Conservation (phyloP, 441 rosid species). For the Codiaeum variegatum region DNA sequence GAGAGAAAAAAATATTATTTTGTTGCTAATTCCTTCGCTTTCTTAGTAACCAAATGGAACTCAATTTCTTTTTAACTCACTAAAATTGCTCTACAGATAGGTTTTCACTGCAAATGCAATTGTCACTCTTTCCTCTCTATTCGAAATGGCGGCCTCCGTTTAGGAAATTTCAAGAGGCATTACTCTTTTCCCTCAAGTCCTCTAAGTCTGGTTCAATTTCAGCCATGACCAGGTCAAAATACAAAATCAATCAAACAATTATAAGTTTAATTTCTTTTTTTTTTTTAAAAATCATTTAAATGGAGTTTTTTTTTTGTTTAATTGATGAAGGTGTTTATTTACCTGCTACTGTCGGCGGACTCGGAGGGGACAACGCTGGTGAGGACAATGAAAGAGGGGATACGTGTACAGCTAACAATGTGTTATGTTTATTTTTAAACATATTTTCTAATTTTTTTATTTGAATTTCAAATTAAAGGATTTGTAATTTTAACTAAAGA, state of each 20-base stretch:
- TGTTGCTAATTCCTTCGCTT: neutral
- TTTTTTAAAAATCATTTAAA: neutral
- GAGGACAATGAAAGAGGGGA: conserved; percentile 53
- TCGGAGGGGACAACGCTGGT: conserved; percentile 73
- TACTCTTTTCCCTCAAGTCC: conserved; percentile 69
- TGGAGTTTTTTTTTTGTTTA: neutral
- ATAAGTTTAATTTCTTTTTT: neutral
- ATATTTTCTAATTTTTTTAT: no score
- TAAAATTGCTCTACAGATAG: conserved; percentile 41
- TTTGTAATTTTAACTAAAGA: no score
- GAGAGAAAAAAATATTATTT: neutral
- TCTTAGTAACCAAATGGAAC: conserved; percentile 4
- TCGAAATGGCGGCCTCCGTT: conserved; percentile 67
- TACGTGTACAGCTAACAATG: conserved; percentile 43
- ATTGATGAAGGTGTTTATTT: conserved; percentile 67
- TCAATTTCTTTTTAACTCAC: neutral
- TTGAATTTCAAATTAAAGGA: no score
- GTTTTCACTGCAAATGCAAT: conserved; percentile 74
- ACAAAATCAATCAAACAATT: neutral
- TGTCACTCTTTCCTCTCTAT: conserved; percentile 73
- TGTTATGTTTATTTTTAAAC: no score
- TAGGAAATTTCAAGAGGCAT: conserved; percentile 76
- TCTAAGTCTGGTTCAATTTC: conserved; percentile 94
- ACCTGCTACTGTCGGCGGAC: conserved; percentile 71
- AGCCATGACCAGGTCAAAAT: conserved; percentile 77